Conservation (phyloP, 2,329 filamentous ascomycete species). For the Cladosporium colombiae region DNA sequence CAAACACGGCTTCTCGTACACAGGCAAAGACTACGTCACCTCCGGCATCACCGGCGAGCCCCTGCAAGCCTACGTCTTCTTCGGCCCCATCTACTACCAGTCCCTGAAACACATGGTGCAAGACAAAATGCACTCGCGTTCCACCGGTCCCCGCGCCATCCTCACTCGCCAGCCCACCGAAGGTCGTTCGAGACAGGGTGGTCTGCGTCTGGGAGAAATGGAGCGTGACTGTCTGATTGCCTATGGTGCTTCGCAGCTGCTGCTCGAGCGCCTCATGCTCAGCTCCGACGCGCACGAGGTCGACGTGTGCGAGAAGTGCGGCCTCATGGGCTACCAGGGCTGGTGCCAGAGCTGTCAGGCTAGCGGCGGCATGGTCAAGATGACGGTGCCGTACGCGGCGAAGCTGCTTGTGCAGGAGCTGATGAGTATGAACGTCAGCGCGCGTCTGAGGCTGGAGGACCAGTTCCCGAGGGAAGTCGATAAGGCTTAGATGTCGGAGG, state of each 20-base stretch:
- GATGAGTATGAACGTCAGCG: slow-evolving; percentile 98
- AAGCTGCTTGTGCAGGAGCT: slow-evolving; percentile 95
- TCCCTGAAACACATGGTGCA: slow-evolving; percentile 99
- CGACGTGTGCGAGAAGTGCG: slow-evolving; percentile 91
- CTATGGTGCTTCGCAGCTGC: slow-evolving; percentile 88
- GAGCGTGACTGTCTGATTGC: slow-evolving; percentile 97
- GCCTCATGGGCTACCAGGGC: slow-evolving; percentile 91
- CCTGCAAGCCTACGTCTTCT: slow-evolving; percentile 95
- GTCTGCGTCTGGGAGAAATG: slow-evolving; percentile 95
- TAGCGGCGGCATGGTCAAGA: slow-evolving; percentile 79
- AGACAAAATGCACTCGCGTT: slow-evolving; percentile 98
- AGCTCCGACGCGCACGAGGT: slow-evolving; percentile 87
- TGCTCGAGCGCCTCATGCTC: slow-evolving; percentile 92
- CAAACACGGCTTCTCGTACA: slow-evolving; percentile 89
- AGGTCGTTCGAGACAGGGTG: slow-evolving; percentile 88
- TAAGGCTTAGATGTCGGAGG: neutral
- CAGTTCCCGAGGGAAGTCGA: slow-evolving; percentile 68
- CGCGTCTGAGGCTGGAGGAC: slow-evolving; percentile 84
- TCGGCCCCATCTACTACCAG: slow-evolving; percentile 98
- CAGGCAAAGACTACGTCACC: slow-evolving; percentile 95
- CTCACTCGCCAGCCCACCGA: slow-evolving; percentile 95
- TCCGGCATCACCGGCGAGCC: slow-evolving; percentile 93
- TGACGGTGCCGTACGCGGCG: slow-evolving; percentile 96
- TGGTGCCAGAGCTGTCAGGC: slow-evolving; percentile 94
- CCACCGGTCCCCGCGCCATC: slow-evolving; percentile 85